Conservation (phyloP, 129 eudicot species). For the Logfia minima region DNA sequence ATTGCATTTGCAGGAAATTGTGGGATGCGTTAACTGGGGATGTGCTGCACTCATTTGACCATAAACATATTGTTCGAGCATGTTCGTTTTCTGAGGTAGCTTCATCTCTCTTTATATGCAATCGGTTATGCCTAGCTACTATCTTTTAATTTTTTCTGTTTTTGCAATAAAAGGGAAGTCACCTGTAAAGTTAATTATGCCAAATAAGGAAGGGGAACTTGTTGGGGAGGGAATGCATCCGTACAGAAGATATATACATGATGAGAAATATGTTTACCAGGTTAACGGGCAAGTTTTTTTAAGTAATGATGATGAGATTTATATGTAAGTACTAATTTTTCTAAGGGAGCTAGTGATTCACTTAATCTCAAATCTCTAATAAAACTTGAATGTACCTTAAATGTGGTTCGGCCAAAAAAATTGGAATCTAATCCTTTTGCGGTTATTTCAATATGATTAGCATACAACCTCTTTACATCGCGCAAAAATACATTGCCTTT, state of each 20-base stretch:
- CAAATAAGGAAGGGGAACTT: neutral
- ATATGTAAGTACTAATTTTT: neutral
- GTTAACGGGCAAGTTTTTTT: too few species aligned
- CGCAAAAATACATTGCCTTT: neutral
- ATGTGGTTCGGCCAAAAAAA: neutral
- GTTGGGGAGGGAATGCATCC: neutral
- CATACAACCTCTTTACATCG: neutral
- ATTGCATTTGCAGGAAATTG: constrained; percentile 44
- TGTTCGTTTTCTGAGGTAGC: constrained; percentile 76
- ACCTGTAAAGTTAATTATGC: neutral
- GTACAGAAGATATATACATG: neutral
- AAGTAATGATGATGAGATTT: neutral
- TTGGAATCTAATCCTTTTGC: neutral
- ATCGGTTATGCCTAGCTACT: neutral
- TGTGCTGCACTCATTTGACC: constrained; percentile 71
- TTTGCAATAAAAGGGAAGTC: neutral
- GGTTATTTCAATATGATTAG: neutral
- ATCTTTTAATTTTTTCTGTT: neutral
- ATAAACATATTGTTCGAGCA: constrained; percentile 80
- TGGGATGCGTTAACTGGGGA: constrained; percentile 87
- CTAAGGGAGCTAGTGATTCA: neutral
- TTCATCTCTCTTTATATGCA: constrained; percentile 7
- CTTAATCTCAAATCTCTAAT: neutral
- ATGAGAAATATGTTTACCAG: neutral
- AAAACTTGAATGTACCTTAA: neutral